Evolutionary conservation across 371 early-diverging fungal species (phyloP), one percentile per base, ranked within the genome.

Genomic region (Circinella minor): DNA sequence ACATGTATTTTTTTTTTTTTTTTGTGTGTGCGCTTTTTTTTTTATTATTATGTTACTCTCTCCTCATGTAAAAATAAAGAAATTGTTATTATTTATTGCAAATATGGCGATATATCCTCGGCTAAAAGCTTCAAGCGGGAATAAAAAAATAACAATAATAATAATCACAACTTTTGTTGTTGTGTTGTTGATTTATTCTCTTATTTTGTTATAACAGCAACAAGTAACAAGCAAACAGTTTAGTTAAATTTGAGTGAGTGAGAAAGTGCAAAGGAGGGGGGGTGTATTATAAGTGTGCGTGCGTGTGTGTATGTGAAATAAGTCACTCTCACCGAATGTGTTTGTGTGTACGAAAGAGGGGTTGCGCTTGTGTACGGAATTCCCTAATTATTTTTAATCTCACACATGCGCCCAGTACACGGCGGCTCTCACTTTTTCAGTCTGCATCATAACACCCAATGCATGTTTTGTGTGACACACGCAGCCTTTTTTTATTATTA

Each of bases 381-480:
- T 43, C 9, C 6, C 9, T 43, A 11, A 6, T 27, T 68, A 11
- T 20, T 7, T 49, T 14, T 48, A 10, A 27, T 36, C 38, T 43
- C 61, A 61, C 49, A 54, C 59, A 60, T 15, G 34, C 27, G 34
- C 18, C 4, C 48, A 10, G 37, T 8, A 43, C 39, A 14, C 15
- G 36, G 6, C 18, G 20, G n/a, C 60, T 65, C 15, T 54, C 18
- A 7, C 15, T 17, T 20, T 65, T 43, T 43, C 36, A n/a, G 37
- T 47, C 39, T 39, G 59, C 46, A 55, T 43, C 55, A 66, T 34
- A 62, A 62, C 61, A 60, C 38, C 61, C 13, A 20, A 7, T 60
- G 61, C 27, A 60, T 20, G 27, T 43, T 60, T 62, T 62, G 62
- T 62, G 62, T 46, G 38, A 62, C 62, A 14, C 62, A 43, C 39